These are phyloP conservation scores for Solanum gracilifrons DNA, from an alignment of 257 asterid species.

Conservation along the genomic window DNA sequence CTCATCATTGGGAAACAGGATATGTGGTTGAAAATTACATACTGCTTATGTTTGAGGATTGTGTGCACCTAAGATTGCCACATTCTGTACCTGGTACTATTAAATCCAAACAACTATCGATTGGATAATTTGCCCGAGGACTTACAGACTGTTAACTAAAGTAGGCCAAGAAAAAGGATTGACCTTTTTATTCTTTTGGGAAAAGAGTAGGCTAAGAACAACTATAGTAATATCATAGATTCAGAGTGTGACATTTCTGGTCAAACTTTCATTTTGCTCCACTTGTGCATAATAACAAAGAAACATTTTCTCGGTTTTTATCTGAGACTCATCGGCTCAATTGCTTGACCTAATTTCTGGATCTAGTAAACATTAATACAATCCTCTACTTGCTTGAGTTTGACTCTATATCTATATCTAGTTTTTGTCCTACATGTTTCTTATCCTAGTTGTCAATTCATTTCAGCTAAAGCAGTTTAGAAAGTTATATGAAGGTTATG, in stretches of 20 bases:
- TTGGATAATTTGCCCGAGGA: background rate
- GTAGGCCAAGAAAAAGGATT: background rate
- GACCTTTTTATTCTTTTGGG: background rate
- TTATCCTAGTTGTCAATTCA: conserved; percentile 1
- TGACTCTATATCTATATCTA: background rate
- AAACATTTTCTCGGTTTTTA: background rate
- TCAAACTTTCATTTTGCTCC: background rate
- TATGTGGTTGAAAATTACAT: background rate
- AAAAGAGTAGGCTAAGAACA: background rate
- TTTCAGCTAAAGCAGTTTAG: conserved; percentile 71
- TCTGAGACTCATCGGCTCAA: background rate
- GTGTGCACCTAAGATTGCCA: background rate
- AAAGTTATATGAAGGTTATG: conserved; percentile 74
- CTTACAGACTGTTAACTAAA: background rate
- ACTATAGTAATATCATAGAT: background rate
- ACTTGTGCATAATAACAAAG: background rate
- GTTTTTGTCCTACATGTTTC: background rate
- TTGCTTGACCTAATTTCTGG: background rate
- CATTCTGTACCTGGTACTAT: background rate
- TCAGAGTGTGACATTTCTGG: background rate
- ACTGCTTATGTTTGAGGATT: background rate
- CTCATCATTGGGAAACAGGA: background rate
- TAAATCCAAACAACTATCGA: background rate
- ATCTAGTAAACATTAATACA: background rate
- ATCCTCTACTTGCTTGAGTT: background rate